Evolutionary conservation across 371 early-diverging fungal genomes (phyloP).

Genomic region (Lichtheimia corymbifera): DNA sequence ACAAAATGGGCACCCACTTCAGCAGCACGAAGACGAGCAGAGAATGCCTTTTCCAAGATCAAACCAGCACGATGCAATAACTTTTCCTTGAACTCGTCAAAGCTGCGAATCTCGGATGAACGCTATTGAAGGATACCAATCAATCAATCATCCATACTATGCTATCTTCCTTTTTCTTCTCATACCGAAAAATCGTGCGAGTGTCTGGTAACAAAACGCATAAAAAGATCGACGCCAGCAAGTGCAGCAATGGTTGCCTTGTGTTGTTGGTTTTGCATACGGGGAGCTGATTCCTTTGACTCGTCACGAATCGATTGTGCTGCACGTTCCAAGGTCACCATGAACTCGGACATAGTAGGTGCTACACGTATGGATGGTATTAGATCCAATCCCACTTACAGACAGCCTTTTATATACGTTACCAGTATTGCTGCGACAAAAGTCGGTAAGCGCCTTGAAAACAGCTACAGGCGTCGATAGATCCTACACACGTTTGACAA

Average conservation of each 20-base stretch:
- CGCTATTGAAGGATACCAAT: conserved; percentile 16
- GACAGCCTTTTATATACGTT: conserved; percentile 8
- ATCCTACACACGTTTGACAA: conserved; percentile 41
- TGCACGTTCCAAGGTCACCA: conserved; percentile 74
- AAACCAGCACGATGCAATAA: conserved; percentile 73
- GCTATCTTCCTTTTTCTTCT: not conserved
- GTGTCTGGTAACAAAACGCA: conserved; percentile 76
- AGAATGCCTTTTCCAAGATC: conserved; percentile 74
- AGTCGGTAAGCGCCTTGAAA: conserved; percentile 79
- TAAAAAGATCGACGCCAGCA: conserved; percentile 91
- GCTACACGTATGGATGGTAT: conserved; percentile 37
- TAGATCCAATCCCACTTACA: not conserved
- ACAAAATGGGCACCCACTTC: conserved; percentile 86
- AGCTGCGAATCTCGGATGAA: conserved; percentile 39
- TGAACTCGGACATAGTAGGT: conserved; percentile 87
- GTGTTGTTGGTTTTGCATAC: conserved; percentile 35
- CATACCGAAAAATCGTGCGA: conserved; percentile 67
- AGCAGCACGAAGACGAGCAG: conserved; percentile 77
- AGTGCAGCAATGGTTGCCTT: conserved; percentile 52
- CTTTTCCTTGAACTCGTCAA: conserved; percentile 79
- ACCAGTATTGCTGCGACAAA: conserved; percentile 72
- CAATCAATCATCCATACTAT: not conserved
- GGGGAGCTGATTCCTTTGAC: conserved; percentile 22
- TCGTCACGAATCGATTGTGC: conserved; percentile 58
- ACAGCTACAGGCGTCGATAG: conserved; percentile 90